Base-by-base conservation (phyloP, 176 grass and related monocot species). In the Saccharum officinarum region DNA sequence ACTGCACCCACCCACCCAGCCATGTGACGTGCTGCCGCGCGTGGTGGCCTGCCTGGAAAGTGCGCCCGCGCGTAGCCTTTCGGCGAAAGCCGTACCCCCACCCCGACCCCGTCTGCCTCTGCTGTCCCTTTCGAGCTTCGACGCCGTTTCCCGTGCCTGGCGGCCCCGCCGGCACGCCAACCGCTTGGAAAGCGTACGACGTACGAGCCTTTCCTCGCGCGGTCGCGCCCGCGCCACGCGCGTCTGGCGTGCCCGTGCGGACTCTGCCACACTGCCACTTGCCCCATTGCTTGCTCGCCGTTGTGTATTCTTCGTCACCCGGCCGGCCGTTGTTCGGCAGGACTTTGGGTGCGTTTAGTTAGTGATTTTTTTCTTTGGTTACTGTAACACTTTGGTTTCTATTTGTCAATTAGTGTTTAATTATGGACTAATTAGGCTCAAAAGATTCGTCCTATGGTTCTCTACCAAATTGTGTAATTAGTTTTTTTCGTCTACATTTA, bases 111-210 rank as follows among this genome's bases (percentile, higher is more conserved):
- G 23, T 34, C 62, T 14, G 28, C 23, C n/a, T 16, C 37, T 36
- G 28, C 52, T 28, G 40, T 69, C 67, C 41, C 81, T 74, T 73
- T 88, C 81, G 44, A 73, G 75, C 67, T 79, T 88, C 75, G 44
- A 73, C 59, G 68, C 69, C 26, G 67, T 18, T 23, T 59, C 38
- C 66, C 37, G 26, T 30, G 81, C 38, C 55, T 3, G 69, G 39
- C 10, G 68, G 8, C 8, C 11, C 62, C 62, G 26, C 44, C 20
- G 46, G 37, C 22, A 10, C 36, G 10, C 64, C 18, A 34, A 15
- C 18, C 26, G 54, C 42, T 36, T 20, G 12, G 11, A 40, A 52
- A 67, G 72, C 17, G 50, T 54, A 54, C 49, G 5, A 7, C 39
- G 39, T 1, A n/a, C 47, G 49, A 20, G 54, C 40, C 38, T 15